phyloP scores from a whole-genome alignment of 148 eudicot species.

The Rhododendron ovatum region DNA sequence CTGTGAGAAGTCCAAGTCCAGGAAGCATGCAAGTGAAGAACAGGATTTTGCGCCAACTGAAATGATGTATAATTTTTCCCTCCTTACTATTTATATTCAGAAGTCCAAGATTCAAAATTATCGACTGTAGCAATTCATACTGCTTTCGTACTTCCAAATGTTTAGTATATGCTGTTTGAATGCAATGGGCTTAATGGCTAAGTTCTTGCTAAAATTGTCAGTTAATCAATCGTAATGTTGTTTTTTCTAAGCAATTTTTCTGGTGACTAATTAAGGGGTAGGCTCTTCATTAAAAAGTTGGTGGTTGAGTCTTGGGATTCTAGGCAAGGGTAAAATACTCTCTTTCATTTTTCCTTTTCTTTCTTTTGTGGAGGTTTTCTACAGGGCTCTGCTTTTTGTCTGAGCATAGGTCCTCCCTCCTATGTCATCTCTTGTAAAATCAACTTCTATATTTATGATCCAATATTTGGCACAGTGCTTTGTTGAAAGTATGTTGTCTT shows the following conservation, averaged over 20 bases:
- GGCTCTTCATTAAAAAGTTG: not conserved
- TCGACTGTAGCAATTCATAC: not conserved
- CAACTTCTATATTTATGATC: not conserved
- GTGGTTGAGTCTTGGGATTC: not conserved
- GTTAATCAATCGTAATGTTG: not conserved
- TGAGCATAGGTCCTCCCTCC: not conserved
- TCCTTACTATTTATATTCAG: not conserved
- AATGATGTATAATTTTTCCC: conserved; percentile 35
- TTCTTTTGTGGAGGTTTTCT: not conserved
- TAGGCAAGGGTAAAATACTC: not conserved
- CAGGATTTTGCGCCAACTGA: conserved; percentile 23
- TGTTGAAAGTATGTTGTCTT: not conserved
- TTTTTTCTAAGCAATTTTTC: not conserved
- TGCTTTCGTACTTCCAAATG: not conserved
- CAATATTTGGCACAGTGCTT: not conserved
- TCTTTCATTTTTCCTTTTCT: not conserved
- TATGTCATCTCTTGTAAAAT: not conserved
- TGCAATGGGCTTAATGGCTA: not conserved
- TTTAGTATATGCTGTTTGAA: not conserved
- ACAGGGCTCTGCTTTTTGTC: not conserved
- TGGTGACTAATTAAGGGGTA: not conserved
- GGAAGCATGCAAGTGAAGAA: conserved; percentile 28
- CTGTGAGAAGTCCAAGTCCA: conserved; percentile 43
- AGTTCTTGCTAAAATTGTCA: not conserved
- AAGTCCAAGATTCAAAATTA: not conserved